Evolutionary conservation across 257 asterid species (phyloP).

Genomic region (Asclepias syriaca): DNA sequence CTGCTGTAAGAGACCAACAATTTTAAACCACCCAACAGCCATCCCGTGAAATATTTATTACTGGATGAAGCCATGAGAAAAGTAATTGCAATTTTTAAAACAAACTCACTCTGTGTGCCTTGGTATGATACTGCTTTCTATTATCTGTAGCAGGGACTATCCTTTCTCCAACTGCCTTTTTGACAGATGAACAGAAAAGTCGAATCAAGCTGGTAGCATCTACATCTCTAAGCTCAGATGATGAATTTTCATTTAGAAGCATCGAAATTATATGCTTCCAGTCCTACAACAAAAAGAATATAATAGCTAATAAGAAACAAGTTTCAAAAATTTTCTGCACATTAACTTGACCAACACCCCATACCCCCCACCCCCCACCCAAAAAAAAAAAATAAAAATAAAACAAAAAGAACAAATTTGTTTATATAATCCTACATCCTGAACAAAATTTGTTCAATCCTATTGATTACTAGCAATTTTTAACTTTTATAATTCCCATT

Average conservation of each 20-base stretch:
- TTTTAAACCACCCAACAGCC: not conserved
- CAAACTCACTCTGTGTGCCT: conserved; percentile 69
- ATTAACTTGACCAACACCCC: not conserved
- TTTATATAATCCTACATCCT: not conserved
- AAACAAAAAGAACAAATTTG: not conserved
- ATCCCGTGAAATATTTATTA: not conserved
- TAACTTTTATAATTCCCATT: not conserved
- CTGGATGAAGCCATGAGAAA: not conserved
- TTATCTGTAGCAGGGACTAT: conserved; percentile 90
- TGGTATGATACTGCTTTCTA: conserved; percentile 64
- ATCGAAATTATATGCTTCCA: conserved; percentile 85
- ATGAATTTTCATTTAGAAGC: conserved; percentile 77
- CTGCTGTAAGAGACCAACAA: not conserved
- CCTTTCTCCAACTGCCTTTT: conserved; percentile 93
- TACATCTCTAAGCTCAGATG: conserved; percentile 71
- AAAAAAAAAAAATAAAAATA: not conserved
- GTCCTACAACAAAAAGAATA: conserved; percentile 49
- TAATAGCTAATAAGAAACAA: not conserved
- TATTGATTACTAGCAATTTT: not conserved
- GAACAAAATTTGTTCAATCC: not conserved
- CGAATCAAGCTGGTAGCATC: conserved; percentile 92
- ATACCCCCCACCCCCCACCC: not conserved
- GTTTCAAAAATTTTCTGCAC: not conserved
- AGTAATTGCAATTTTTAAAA: not conserved
- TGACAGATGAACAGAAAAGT: conserved; percentile 77